Percentiles rank a stretch among this genome's conserved stretches.
Evolutionary conservation across 176 grass and related monocot genomes (phyloP).

Genomic region (Themeda triandra): DNA sequence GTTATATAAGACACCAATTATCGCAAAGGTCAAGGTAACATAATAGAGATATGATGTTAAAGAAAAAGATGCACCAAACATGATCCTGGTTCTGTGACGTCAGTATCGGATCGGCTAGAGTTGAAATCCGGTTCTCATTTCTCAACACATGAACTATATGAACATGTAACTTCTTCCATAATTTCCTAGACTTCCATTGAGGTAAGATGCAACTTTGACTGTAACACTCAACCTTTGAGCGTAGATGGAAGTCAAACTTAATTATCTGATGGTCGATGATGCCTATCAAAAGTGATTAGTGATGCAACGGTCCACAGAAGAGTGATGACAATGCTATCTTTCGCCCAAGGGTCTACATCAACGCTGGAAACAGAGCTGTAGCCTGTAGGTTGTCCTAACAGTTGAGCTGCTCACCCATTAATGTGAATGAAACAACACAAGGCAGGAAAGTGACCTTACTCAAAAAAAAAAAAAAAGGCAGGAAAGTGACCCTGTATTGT

Average conservation of each 20-base stretch:
- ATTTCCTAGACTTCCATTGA: too few relatives aligned
- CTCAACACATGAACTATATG: too few relatives aligned
- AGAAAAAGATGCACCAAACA: too few relatives aligned
- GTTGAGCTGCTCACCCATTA: slow-evolving; percentile 3
- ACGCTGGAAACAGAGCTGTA: neutral
- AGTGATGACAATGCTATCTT: neutral
- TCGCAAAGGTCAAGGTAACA: neutral
- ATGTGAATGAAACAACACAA: slow-evolving; percentile 3
- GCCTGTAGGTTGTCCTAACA: neutral
- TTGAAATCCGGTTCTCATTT: too few relatives aligned
- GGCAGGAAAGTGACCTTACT: too few relatives aligned
- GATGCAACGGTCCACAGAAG: too few relatives aligned
- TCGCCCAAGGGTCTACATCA: neutral
- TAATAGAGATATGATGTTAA: too few relatives aligned
- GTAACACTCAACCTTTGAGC: neutral
- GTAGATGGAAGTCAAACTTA: neutral
- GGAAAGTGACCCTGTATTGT: slow-evolving; percentile 4
- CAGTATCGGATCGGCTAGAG: too few relatives aligned
- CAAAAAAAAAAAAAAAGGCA: too few relatives aligned
- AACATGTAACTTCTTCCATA: too few relatives aligned
- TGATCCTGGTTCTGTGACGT: too few relatives aligned
- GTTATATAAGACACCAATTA: neutral
- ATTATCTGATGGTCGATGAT: neutral
- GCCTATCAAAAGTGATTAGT: neutral
- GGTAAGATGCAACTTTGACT: too few relatives aligned